phyloP scores from a whole-genome alignment of 2,329 filamentous ascomycete species.

The Metarhizium humberi region DNA sequence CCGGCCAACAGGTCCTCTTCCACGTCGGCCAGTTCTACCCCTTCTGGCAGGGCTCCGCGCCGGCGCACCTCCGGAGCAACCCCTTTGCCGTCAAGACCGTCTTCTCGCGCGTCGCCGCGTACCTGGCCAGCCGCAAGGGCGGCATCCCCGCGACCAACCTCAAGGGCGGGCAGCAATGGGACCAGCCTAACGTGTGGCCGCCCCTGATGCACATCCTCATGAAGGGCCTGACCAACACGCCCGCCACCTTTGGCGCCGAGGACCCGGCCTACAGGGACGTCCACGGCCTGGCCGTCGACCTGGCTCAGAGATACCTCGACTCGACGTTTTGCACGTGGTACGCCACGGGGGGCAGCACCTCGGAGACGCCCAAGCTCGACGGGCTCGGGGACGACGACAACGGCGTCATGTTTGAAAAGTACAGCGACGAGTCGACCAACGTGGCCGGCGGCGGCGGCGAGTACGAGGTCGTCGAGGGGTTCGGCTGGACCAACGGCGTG shows the following conservation, averaged over 20 bases:
- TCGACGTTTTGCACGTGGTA: constrained; percentile 63
- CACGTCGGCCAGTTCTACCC: constrained; percentile 54
- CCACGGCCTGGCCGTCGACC: constrained; percentile 43
- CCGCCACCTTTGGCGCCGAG: constrained; percentile 41
- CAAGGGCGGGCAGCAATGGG: constrained; percentile 56
- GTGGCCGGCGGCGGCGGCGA: constrained; percentile 56
- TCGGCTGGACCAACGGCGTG: constrained; percentile 63
- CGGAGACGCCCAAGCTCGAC: constrained; percentile 37
- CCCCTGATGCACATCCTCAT: constrained; percentile 57
- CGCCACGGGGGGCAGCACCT: constrained; percentile 54
- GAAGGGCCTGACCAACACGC: constrained; percentile 49
- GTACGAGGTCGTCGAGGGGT: constrained; percentile 61
- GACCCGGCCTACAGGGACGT: constrained; percentile 45
- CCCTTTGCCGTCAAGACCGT: constrained; percentile 46
- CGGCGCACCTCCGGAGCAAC: constrained; percentile 45
- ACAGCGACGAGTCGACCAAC: constrained; percentile 50
- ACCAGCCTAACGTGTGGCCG: constrained; percentile 62
- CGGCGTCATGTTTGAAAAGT: constrained; percentile 65
- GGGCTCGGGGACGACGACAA: constrained; percentile 31
- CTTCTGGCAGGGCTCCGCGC: constrained; percentile 60
- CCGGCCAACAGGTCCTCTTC: constrained; percentile 48
- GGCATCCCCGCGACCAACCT: constrained; percentile 56
- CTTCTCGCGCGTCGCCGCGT: constrained; percentile 41
- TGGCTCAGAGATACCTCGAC: constrained; percentile 59
- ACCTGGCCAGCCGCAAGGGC: constrained; percentile 42